Evolutionary conservation across 805 yeast species (phyloP).

Genomic region (Ogataea sp.): DNA sequence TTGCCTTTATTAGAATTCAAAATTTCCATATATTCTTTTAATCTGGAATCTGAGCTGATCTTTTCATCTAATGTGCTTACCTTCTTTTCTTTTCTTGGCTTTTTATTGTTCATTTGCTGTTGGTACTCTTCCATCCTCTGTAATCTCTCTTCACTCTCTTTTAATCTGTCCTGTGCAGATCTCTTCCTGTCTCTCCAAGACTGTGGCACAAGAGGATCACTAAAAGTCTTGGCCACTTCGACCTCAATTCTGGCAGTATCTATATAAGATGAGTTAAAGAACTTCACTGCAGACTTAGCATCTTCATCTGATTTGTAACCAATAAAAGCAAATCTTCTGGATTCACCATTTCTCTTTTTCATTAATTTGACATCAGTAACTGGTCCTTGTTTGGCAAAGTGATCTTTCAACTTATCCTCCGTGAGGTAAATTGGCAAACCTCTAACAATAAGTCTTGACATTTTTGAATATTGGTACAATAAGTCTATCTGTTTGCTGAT

Average conservation of each 20-base stretch:
- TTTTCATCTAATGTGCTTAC: constrained; percentile 42
- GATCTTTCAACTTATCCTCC: constrained; percentile 63
- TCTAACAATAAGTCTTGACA: constrained; percentile 88
- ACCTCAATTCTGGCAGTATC: constrained; percentile 80
- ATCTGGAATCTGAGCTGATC: constrained; percentile 54
- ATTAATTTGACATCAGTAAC: constrained; percentile 87
- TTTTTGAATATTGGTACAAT: constrained; percentile 8
- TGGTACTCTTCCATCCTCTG: constrained; percentile 40
- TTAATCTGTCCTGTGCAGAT: constrained; percentile 40
- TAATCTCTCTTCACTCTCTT: constrained; percentile 41
- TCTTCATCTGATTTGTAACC: constrained; percentile 72
- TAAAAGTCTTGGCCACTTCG: constrained; percentile 73
- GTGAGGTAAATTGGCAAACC: constrained; percentile 74
- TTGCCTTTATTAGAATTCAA: constrained; percentile 67
- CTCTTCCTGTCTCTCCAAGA: constrained; percentile 48
- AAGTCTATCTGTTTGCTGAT: too few species aligned
- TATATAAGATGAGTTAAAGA: constrained; percentile 69
- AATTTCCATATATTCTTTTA: constrained; percentile 74
- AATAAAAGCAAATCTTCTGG: constrained; percentile 88
- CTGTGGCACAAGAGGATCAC: constrained; percentile 74
- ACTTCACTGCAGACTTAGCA: constrained; percentile 71
- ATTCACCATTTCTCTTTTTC: constrained; percentile 74
- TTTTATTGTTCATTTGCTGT: constrained; percentile 32
- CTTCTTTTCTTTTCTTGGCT: constrained; percentile 24
- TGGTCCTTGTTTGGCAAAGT: constrained; percentile 49